Percentiles rank a stretch among this genome's conserved stretches.
Conservation (phyloP, 2,329 filamentous ascomycete genomes). For the Claviceps sp. region DNA sequence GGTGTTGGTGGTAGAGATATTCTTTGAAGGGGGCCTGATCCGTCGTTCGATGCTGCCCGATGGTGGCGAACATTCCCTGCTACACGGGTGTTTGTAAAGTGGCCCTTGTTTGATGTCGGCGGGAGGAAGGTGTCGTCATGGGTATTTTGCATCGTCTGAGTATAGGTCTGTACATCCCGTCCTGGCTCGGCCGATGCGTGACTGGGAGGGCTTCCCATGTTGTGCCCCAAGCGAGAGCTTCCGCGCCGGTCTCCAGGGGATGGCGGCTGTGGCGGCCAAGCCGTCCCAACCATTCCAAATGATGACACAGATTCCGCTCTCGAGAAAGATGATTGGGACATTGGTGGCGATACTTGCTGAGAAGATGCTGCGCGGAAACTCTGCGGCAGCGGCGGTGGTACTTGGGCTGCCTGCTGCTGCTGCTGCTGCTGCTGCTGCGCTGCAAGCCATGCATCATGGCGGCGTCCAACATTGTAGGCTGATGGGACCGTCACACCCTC, state of each 20-base stretch:
- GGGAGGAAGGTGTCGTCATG: not conserved
- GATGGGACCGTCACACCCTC: constrained; percentile 19
- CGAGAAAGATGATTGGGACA: not conserved
- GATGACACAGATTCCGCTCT: constrained; percentile 4
- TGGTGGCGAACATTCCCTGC: not conserved
- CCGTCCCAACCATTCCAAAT: not conserved
- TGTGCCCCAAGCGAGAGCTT: not conserved
- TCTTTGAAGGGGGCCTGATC: not conserved
- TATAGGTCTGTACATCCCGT: not conserved
- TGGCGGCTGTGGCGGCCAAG: not conserved
- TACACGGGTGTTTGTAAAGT: not conserved
- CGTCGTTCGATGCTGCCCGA: not conserved
- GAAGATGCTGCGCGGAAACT: constrained; percentile 6
- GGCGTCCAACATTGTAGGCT: constrained; percentile 14
- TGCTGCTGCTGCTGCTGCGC: constrained; percentile 4
- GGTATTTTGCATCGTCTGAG: not conserved
- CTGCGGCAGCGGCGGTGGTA: not conserved
- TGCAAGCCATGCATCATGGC: not conserved
- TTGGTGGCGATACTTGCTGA: constrained; percentile 1
- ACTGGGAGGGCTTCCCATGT: not conserved
- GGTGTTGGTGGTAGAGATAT: not conserved
- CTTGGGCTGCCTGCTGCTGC: constrained; percentile 1
- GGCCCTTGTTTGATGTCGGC: not conserved
- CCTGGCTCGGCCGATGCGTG: not conserved
- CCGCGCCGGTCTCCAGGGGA: not conserved